Evolutionary conservation across 331 rosid species (phyloP).

Genomic region (Quercus lobata): DNA sequence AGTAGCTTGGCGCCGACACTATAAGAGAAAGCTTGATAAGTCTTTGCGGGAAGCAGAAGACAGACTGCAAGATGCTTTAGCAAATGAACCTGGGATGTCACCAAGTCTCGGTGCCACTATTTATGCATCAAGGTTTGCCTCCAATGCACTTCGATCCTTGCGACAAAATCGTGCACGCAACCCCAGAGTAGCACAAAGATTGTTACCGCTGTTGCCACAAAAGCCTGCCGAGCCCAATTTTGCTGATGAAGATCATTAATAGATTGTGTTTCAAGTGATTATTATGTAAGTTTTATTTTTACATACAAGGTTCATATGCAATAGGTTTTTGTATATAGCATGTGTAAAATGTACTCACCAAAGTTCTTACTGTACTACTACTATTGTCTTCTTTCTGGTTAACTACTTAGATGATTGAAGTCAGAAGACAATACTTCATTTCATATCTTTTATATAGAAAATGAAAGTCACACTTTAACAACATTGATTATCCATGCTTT

Average conservation of each 20-base stretch:
- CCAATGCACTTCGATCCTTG: constrained; percentile 39
- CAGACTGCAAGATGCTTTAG: constrained; percentile 41
- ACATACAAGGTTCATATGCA: neutral
- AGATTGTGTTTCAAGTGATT: neutral
- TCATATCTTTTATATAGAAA: no score
- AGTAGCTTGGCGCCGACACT: constrained; percentile 66
- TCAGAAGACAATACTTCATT: no score
- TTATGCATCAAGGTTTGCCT: constrained; percentile 63
- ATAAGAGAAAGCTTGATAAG: constrained; percentile 36
- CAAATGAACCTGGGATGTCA: constrained; percentile 31
- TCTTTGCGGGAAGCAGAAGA: constrained; percentile 45
- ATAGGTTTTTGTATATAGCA: neutral
- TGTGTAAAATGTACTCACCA: neutral
- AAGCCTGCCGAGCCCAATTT: constrained; percentile 76
- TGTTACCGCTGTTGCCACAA: constrained; percentile 49
- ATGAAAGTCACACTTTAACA: no score
- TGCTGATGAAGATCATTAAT: constrained; percentile 25
- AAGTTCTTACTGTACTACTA: neutral
- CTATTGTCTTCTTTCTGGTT: no score
- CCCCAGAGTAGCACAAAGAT: constrained; percentile 23
- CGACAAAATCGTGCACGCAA: neutral
- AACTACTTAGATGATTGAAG: no score
- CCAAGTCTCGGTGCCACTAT: constrained; percentile 54
- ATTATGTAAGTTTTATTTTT: neutral
- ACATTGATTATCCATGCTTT: no score